phyloP scores from a whole-genome alignment of 1,284 basidiomycete species.

The Ustilago nuda region DNA sequence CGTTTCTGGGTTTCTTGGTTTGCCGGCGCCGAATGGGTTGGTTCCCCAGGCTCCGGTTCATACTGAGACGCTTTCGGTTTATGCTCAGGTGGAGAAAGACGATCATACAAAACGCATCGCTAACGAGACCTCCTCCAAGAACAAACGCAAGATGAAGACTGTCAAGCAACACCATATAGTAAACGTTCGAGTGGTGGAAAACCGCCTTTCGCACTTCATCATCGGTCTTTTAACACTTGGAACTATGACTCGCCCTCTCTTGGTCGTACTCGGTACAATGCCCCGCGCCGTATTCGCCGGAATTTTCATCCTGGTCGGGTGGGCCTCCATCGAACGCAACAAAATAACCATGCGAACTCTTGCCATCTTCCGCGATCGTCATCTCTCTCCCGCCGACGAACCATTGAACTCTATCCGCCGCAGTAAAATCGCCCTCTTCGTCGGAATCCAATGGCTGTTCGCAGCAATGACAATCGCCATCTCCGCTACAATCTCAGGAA shows the following conservation, averaged over 20 bases:
- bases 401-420: slow-evolving; percentile 81
- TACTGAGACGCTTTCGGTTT: slow-evolving; percentile 84
- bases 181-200: slow-evolving; percentile 64
- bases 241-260: slow-evolving; percentile 67
- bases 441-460: slow-evolving; percentile 82
- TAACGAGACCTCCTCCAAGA: slow-evolving; percentile 71
- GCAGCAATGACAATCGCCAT: slow-evolving; percentile 92
- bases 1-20: slow-evolving; percentile 86
- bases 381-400: slow-evolving; percentile 43
- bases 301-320: slow-evolving; percentile 68
- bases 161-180: slow-evolving; percentile 55
- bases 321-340: slow-evolving; percentile 79
- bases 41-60: slow-evolving; percentile 97
- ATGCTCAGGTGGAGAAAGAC: slow-evolving; percentile 72
- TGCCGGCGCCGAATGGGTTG: slow-evolving; percentile 89
- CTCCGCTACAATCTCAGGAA: slow-evolving; percentile 82
- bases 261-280: slow-evolving; percentile 67
- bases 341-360: slow-evolving; percentile 86
- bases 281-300: slow-evolving; percentile 64
- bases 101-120: slow-evolving; percentile 59
- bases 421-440: slow-evolving; percentile 81
- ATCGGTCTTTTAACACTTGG: slow-evolving; percentile 67
- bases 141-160: slow-evolving; percentile 27
- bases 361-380: slow-evolving; percentile 81
- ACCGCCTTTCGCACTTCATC: slow-evolving; percentile 64